Conservation (phyloP, 2,329 filamentous ascomycete genomes). For the Arthroderma uncinatum region DNA sequence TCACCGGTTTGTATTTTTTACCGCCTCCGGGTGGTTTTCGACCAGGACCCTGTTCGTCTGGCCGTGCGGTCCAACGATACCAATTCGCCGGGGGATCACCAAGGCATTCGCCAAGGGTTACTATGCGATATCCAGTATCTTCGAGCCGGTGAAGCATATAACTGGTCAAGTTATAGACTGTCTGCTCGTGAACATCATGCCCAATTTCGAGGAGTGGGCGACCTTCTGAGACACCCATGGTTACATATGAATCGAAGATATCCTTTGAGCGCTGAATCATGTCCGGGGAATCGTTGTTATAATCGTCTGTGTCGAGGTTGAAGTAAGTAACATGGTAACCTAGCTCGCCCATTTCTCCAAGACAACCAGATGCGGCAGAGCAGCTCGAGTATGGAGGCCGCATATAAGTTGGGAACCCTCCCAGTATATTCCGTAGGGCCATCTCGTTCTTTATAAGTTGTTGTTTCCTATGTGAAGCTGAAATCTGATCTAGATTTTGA, state of each 20-base stretch:
- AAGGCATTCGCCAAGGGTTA: slow-evolving; percentile 37
- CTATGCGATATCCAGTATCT: slow-evolving; percentile 26
- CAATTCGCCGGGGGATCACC: slow-evolving; percentile 29
- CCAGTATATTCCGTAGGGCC: slow-evolving; percentile 38
- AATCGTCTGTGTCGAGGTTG: slow-evolving; percentile 40
- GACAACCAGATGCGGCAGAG: slow-evolving; percentile 27
- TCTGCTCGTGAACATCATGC: slow-evolving; percentile 35
- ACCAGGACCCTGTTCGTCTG: slow-evolving; percentile 4
- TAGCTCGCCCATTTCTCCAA: slow-evolving; percentile 34
- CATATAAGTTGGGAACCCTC: slow-evolving; percentile 43
- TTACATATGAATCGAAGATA: slow-evolving; percentile 28
- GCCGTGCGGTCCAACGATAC: slow-evolving; percentile 26
- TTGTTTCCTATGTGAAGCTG: slow-evolving; percentile 25
- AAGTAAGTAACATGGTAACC: slow-evolving; percentile 42
- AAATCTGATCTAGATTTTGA: slow-evolving; percentile 35
- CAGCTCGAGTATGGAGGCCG: slow-evolving; percentile 41
- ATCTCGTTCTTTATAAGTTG: slow-evolving; percentile 41
- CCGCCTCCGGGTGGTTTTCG: not conserved
- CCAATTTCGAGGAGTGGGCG: slow-evolving; percentile 33
- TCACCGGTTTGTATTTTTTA: slow-evolving; percentile 2
- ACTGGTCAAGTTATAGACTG: slow-evolving; percentile 33
- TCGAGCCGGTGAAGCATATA: slow-evolving; percentile 28
- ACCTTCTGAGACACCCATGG: slow-evolving; percentile 18
- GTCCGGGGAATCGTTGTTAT: slow-evolving; percentile 29
- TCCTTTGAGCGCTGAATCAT: slow-evolving; percentile 32